Percentiles rank a stretch among this genome's conserved stretches.
Evolutionary conservation across 2,329 filamentous ascomycete genomes (phyloP).

Genomic region (Orbilia javanica): DNA sequence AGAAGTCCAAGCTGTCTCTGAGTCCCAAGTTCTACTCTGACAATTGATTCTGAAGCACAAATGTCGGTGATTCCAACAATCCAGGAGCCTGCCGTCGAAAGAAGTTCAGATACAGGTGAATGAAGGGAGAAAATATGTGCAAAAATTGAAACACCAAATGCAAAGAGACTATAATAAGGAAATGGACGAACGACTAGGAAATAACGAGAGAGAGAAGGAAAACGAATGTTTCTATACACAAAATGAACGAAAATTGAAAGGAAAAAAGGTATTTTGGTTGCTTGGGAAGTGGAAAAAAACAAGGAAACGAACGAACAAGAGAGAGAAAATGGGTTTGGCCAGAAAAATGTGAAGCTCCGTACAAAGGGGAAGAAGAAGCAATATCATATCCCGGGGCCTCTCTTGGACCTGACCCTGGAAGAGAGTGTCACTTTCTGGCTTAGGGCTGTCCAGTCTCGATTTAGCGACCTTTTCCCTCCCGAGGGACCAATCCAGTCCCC

Average conservation of each 20-base stretch:
- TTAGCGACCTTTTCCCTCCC: conserved; percentile 48
- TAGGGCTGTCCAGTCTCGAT: conserved; percentile 31
- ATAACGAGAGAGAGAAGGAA: conserved; percentile 34
- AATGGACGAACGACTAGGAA: conserved; percentile 30
- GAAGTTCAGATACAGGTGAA: conserved; percentile 32
- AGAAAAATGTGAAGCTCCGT: conserved; percentile 28
- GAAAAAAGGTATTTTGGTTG: conserved; percentile 38
- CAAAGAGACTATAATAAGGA: conserved; percentile 29
- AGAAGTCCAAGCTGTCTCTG: conserved; percentile 46
- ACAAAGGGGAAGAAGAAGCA: conserved; percentile 55
- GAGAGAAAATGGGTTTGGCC: conserved; percentile 36
- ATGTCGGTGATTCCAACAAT: conserved; percentile 24
- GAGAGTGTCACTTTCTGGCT: conserved; percentile 40
- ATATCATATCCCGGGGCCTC: conserved; percentile 10
- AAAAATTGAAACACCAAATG: conserved; percentile 51
- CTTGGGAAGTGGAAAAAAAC: conserved; percentile 38
- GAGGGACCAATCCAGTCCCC: background rate
- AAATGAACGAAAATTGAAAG: conserved; percentile 45
- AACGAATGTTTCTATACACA: conserved; percentile 55
- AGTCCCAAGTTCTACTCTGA: conserved; percentile 28
- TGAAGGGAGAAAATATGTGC: conserved; percentile 43
- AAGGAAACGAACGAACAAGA: conserved; percentile 39
- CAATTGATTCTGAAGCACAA: conserved; percentile 35
- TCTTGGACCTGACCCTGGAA: conserved; percentile 12
- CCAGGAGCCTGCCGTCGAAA: conserved; percentile 29